A percentile compares a stretch with the other conserved stretches of the same genome.
phyloP scores from a whole-genome alignment of 2,329 filamentous ascomycete species.

The Verticillium nonalfalfae region DNA sequence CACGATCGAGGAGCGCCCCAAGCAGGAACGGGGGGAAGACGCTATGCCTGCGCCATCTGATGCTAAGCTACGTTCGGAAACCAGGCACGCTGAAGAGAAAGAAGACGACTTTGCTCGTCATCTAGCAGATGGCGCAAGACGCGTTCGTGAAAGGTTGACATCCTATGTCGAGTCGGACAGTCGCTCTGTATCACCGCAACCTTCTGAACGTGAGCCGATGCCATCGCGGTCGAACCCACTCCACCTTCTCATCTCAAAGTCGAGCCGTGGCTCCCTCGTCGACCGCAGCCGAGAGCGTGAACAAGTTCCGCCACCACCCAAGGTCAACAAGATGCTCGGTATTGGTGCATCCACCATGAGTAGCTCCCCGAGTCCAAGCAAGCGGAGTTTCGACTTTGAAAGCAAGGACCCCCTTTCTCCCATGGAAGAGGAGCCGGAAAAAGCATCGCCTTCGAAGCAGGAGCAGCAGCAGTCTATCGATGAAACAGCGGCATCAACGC shows the following conservation, averaged over 20 bases:
- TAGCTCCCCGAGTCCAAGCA: slow-evolving; percentile 31
- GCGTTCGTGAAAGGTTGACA: slow-evolving; percentile 67
- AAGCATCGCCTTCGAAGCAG: not conserved
- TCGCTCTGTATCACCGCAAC: slow-evolving; percentile 32
- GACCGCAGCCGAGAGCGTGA: slow-evolving; percentile 38
- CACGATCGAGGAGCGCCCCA: not conserved
- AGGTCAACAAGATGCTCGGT: slow-evolving; percentile 56
- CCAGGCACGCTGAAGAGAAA: slow-evolving; percentile 53
- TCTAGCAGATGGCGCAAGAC: slow-evolving; percentile 62
- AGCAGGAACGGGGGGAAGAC: not conserved
- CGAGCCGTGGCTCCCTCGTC: slow-evolving; percentile 60
- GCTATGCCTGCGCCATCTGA: not conserved
- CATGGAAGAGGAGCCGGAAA: slow-evolving; percentile 17
- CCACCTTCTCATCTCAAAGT: slow-evolving; percentile 58
- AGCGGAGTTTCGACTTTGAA: slow-evolving; percentile 25
- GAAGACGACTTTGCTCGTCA: slow-evolving; percentile 68
- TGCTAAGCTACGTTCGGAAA: slow-evolving; percentile 17
- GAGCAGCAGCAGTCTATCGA: not conserved
- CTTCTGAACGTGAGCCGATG: slow-evolving; percentile 28
- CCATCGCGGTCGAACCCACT: slow-evolving; percentile 47
- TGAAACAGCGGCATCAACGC: not conserved
- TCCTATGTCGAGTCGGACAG: slow-evolving; percentile 60
- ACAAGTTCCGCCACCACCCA: slow-evolving; percentile 34
- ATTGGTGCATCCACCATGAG: slow-evolving; percentile 37
- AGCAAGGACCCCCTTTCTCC: slow-evolving; percentile 17